Evolutionary conservation across 345 rosid genomes (phyloP).

Genomic region (Heritiera littoralis): DNA sequence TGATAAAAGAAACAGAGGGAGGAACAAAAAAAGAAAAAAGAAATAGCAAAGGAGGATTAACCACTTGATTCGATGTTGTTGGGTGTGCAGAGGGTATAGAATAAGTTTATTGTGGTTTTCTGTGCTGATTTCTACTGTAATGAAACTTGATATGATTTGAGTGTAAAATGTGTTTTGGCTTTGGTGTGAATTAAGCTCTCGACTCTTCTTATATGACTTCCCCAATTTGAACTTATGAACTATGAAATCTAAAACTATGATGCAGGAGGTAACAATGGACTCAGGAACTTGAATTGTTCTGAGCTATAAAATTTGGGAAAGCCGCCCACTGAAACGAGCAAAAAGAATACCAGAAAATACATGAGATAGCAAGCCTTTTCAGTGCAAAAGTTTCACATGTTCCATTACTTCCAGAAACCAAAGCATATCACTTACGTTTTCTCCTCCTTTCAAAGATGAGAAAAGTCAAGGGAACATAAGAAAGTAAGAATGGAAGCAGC

Average conservation of each 20-base stretch:
- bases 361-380: neutral
- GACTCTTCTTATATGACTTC: neutral
- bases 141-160: constrained; percentile 38
- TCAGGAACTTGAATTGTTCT: neutral
- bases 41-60: constrained; percentile 45
- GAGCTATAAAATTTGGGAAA: neutral
- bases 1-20: constrained; percentile 31
- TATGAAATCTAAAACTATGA: neutral
- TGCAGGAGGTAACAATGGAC: neutral
- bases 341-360: constrained; percentile 2
- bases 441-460: neutral
- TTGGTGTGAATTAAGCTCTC: constrained; percentile 48
- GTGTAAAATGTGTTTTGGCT: constrained; percentile 50
- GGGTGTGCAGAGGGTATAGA: constrained; percentile 59
- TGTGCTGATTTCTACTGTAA: constrained; percentile 51
- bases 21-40: constrained; percentile 5
- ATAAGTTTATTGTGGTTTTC: constrained; percentile 35
- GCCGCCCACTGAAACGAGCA: neutral
- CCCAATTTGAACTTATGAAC: constrained; percentile 15
- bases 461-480: neutral
- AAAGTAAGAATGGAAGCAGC: constrained; percentile 9
- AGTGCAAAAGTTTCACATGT: neutral
- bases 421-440: neutral
- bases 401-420: neutral
- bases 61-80: constrained; percentile 48